Percentiles rank a stretch among this genome's conserved stretches.
phyloP scores from a whole-genome alignment of 2,329 filamentous ascomycete genomes.

The Fusarium sp. region DNA sequence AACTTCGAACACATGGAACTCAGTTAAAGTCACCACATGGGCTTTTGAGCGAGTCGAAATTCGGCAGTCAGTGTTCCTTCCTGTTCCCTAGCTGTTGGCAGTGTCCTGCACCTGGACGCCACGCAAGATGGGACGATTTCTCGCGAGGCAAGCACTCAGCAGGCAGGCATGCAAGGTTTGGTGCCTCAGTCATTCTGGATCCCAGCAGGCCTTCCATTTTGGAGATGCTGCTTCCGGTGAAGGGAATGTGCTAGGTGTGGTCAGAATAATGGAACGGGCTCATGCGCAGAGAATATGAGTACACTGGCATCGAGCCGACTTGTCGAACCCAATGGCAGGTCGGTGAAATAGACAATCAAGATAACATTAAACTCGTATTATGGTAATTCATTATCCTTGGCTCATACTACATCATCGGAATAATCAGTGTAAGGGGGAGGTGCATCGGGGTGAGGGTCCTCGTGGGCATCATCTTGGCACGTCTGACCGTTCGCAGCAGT shows the following conservation, averaged over 20 bases:
- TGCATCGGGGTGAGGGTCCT: constrained; percentile 30
- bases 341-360: neutral
- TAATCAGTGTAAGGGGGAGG: constrained; percentile 48
- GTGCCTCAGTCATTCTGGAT: neutral
- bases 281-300: neutral
- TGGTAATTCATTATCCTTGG: neutral
- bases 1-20: neutral
- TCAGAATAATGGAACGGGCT: neutral
- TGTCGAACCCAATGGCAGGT: neutral
- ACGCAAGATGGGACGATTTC: neutral
- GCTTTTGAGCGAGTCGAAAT: neutral
- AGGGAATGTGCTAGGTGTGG: neutral
- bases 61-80: neutral
- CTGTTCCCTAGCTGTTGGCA: neutral
- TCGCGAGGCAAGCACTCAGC: neutral
- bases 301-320: neutral
- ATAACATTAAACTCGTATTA: neutral
- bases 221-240: neutral
- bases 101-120: neutral
- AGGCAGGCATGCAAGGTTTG: neutral
- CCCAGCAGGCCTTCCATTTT: neutral
- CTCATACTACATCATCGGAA: constrained; percentile 41
- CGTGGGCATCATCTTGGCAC: constrained; percentile 10
- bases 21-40: neutral
- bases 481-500: constrained; percentile 8